phyloP scores from a whole-genome alignment of 2,329 filamentous ascomycete species.

The Cercospora sesami region DNA sequence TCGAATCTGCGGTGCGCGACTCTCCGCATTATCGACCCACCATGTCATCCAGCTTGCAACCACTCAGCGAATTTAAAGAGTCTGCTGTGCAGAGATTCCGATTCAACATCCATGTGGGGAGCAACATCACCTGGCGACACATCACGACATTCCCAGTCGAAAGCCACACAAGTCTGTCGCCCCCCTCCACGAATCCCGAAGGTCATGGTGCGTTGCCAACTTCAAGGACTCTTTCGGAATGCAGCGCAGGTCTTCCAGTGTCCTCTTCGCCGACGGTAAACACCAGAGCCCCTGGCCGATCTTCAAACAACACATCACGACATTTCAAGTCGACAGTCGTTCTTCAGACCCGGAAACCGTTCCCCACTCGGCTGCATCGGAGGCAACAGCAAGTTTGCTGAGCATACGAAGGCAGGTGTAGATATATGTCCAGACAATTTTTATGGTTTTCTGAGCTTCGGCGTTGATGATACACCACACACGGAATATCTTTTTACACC shows the following conservation, averaged over 20 bases:
- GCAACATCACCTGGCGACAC: background rate
- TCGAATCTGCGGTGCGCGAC: background rate
- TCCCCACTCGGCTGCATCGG: background rate
- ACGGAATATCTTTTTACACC: background rate
- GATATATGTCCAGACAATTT: background rate
- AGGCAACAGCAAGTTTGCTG: background rate
- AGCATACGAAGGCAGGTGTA: constrained; percentile 2
- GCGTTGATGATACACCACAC: background rate
- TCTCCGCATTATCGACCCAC: background rate
- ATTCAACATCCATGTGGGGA: background rate
- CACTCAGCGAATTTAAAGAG: background rate
- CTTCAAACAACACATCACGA: constrained; percentile 7
- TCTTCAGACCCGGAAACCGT: background rate
- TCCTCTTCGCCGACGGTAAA: background rate
- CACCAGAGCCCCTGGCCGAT: background rate
- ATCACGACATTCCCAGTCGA: constrained; percentile 2
- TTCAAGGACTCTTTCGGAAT: background rate
- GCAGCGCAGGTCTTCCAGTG: background rate
- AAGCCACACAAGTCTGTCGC: background rate
- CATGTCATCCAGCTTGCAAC: background rate
- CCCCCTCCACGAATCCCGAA: background rate
- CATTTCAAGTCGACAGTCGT: background rate
- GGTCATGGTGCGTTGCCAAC: background rate
- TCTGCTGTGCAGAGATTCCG: background rate
- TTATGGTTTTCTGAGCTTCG: constrained; percentile 8